Base-by-base conservation (phyloP, 768 basidiomycete species). In the Amanita jacksonii region DNA sequence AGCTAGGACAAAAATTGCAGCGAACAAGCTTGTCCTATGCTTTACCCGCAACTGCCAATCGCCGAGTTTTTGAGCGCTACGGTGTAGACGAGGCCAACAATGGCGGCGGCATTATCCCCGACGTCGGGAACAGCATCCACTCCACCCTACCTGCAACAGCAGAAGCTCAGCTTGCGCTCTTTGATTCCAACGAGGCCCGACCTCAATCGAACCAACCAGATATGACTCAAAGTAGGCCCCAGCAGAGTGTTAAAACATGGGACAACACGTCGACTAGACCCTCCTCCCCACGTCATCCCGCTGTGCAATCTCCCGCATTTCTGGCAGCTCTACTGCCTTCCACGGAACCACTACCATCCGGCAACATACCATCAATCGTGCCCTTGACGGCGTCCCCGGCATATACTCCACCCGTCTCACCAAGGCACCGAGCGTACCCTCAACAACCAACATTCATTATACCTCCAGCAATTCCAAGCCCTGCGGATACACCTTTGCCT, bases 391-490 rank as follows among this genome's bases (percentile, higher is more conserved):
- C 76, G 9, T 72, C 76, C 10, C 76, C 76, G 43, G 66, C 71
- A 12, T 81, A 80, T 57, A 67, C 67, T 24, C 77, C 81, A 16
- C 77, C 82, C 30, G 69, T 86, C 37, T 76, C 85, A 1, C 69
- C 80, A 0, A 80, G 68, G 43, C 74, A 77, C 44, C 78, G 84
- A 45, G 81, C 73, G 5, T 78, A 72, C 56, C 69, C 82, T 1
- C 83, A 84, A 43, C 83, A 84, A 45, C 85, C 85, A n/a, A 85
- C 78, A 1, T 85, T 77, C 52, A 78, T 86, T 51, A 80, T 73
- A 4, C 78, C 79, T 34, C 56, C 64, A 0, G 49, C 68, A n/a
- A 55, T 74, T 1, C 70, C 73, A 9, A 73, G 69, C 41, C 68
- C 80, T 32, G 68, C 80, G 38, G 79, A 81, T 49, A 73, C 81